Conservation (phyloP, 2,329 filamentous ascomycete genomes). For the Trichoderma guizhouense region DNA sequence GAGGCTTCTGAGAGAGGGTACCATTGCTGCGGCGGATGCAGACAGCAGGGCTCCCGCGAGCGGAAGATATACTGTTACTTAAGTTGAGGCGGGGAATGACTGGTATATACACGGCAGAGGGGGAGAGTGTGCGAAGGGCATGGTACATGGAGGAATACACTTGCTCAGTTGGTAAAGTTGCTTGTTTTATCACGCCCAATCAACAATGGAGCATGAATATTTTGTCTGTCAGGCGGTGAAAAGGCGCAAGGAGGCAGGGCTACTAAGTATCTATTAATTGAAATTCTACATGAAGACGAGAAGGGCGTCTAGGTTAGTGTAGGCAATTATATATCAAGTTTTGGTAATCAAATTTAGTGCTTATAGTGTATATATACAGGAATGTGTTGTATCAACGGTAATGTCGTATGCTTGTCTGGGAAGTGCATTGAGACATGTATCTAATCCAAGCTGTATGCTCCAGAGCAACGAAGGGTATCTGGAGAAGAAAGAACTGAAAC, state of each 20-base stretch:
- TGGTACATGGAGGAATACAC: not conserved
- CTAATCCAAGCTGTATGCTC: not conserved
- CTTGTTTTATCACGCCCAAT: not conserved
- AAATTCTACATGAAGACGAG: not conserved
- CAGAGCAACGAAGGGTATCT: not conserved
- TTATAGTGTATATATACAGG: not conserved
- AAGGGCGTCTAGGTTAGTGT: not conserved
- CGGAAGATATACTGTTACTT: constrained; percentile 84
- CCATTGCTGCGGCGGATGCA: constrained; percentile 83
- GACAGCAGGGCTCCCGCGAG: constrained; percentile 73
- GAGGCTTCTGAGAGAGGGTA: constrained; percentile 83
- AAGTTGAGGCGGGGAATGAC: constrained; percentile 20
- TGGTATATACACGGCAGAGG: not conserved
- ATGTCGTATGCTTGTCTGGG: not conserved
- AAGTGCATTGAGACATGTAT: not conserved
- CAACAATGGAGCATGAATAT: not conserved
- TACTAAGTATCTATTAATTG: not conserved
- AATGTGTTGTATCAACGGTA: not conserved
- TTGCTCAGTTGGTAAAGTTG: not conserved
- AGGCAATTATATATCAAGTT: not conserved
- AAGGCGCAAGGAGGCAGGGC: not conserved
- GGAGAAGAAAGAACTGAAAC: not conserved
- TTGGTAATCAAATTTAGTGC: not conserved
- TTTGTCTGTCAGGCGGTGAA: not conserved
- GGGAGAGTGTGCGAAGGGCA: not conserved